Conservation (phyloP, 78 protist genomes). For the Tieghemostelium lacteum region DNA sequence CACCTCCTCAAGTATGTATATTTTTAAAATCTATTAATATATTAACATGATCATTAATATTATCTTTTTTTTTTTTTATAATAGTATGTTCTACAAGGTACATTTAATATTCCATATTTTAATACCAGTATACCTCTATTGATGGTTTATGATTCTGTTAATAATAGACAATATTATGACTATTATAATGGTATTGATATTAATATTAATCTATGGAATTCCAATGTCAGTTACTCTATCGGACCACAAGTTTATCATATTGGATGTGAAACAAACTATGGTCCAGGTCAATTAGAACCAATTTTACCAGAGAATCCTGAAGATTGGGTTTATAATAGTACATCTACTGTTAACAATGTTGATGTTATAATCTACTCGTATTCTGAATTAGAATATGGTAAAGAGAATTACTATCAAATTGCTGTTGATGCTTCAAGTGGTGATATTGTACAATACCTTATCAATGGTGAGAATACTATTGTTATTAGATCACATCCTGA, state of each 20-base stretch:
- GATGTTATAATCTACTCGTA: too few relatives aligned
- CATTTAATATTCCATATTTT: slow-evolving; percentile 77
- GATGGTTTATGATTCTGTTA: slow-evolving; percentile 57
- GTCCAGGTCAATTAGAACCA: slow-evolving; percentile 30
- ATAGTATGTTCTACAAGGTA: slow-evolving; percentile 71
- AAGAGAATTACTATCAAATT: slow-evolving; percentile 53
- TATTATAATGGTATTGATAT: slow-evolving; percentile 71
- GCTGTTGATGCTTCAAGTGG: slow-evolving; percentile 62
- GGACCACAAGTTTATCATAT: slow-evolving; percentile 60
- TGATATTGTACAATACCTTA: slow-evolving; percentile 63
- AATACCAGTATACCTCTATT: slow-evolving; percentile 75
- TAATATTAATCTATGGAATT: slow-evolving; percentile 33
- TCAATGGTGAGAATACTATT: slow-evolving; percentile 73
- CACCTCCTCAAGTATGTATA: slow-evolving; percentile 29
- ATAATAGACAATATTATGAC: slow-evolving; percentile 75
- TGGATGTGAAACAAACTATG: slow-evolving; percentile 24
- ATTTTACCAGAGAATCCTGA: slow-evolving; percentile 55
- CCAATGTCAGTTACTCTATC: slow-evolving; percentile 21
- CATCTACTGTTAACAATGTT: slow-evolving; percentile 53
- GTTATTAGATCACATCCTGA: slow-evolving; percentile 82
- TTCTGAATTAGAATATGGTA: slow-evolving; percentile 22
- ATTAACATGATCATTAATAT: neutral
- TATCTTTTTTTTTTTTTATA: too few relatives aligned
- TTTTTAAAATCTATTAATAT: neutral
- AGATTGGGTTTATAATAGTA: slow-evolving; percentile 54